phyloP scores from a whole-genome alignment of 768 basidiomycete species.

The Leccinum barrowsii region DNA sequence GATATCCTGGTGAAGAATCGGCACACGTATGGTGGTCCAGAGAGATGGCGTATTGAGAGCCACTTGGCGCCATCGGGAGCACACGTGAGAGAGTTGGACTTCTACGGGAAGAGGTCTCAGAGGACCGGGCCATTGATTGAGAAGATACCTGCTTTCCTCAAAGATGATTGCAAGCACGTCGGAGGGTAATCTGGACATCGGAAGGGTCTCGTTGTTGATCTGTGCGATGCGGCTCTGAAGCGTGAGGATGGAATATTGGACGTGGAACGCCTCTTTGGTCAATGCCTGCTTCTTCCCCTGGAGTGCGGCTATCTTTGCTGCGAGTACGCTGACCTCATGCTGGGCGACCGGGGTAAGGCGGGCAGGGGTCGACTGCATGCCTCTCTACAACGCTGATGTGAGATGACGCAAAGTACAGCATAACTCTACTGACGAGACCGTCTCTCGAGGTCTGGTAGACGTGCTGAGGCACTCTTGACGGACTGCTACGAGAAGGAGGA shows the following conservation, averaged over 20 bases:
- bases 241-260: conserved; percentile 26
- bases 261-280: conserved; percentile 22
- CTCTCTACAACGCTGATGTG: conserved; percentile 17
- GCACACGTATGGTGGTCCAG: conserved; percentile 34
- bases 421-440: conserved; percentile 23
- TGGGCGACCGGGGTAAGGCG: conserved; percentile 22
- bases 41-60: conserved; percentile 33
- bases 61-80: conserved; percentile 33
- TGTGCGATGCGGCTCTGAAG: conserved; percentile 33
- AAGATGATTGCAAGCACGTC: conserved; percentile 34
- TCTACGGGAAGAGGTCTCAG: conserved; percentile 31
- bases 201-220: conserved; percentile 30
- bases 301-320: conserved; percentile 17
- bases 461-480: background rate
- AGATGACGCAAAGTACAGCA: conserved; percentile 15
- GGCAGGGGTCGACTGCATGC: conserved; percentile 14
- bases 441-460: conserved; percentile 16
- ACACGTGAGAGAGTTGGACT: conserved; percentile 36
- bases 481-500: background rate
- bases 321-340: conserved; percentile 25
- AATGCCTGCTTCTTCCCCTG: conserved; percentile 22
- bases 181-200: conserved; percentile 29
- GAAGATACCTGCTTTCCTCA: conserved; percentile 29
- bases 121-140: conserved; percentile 25
- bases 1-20: conserved; percentile 27